A percentile compares a stretch with the other conserved stretches of the same genome.
These are phyloP conservation scores for Lentinula novae-zelandiae DNA, from an alignment of 1,284 basidiomycete species.

Conservation along the genomic window DNA sequence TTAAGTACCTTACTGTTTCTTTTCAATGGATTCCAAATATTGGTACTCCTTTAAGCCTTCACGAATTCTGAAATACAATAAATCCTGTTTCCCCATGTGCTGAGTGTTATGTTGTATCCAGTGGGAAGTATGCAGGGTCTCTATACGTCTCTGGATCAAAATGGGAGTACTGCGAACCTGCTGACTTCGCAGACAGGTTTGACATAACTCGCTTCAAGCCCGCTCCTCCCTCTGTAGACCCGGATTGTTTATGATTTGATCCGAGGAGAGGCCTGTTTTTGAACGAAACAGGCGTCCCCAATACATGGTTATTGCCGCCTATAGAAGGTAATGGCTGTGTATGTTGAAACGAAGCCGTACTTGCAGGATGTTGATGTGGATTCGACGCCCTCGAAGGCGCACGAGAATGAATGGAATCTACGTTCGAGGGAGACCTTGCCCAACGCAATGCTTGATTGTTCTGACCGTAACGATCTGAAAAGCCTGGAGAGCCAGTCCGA, in stretches of 20 bases:
- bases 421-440: background rate
- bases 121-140: conserved; percentile 27
- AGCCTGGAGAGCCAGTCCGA: background rate
- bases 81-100: no score
- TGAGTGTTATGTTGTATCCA: background rate
- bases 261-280: background rate
- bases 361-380: background rate
- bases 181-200: conserved; percentile 27
- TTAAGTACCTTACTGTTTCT: no score
- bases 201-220: conserved; percentile 25
- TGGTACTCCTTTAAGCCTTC: no score
- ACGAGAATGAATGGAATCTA: background rate
- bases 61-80: background rate
- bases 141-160: conserved; percentile 29
- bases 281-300: background rate
- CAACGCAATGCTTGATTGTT: background rate
- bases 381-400: background rate
- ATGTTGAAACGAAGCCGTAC: background rate
- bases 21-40: no score
- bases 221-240: background rate
- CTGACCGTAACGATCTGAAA: background rate
- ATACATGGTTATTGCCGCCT: background rate
- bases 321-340: background rate
- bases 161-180: conserved; percentile 25
- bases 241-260: background rate